phyloP scores from a whole-genome alignment of 2,329 filamentous ascomycete genomes.

The Hymenoscyphus salicellus region DNA sequence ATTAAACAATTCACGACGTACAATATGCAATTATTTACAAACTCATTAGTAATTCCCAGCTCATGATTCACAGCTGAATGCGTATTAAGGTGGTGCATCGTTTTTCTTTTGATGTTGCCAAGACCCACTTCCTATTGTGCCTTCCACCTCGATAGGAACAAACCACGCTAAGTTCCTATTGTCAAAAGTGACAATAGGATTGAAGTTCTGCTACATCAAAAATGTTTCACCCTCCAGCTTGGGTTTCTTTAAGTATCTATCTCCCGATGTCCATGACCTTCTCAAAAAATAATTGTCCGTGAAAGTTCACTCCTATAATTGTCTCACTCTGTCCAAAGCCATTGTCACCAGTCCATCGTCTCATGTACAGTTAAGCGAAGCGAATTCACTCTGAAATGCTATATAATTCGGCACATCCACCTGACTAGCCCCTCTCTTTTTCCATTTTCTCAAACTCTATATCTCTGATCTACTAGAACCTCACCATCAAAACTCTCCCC shows the following conservation, averaged over 20 bases:
- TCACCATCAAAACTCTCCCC: neutral
- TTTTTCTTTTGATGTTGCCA: neutral
- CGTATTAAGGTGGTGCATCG: neutral
- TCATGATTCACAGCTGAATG: neutral
- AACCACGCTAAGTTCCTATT: constrained; percentile 8
- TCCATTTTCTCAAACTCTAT: neutral
- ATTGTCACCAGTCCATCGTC: neutral
- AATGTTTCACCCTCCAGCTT: neutral
- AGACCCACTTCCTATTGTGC: constrained; percentile 16
- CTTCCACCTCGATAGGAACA: constrained; percentile 11
- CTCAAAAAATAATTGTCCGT: neutral
- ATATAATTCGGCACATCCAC: neutral
- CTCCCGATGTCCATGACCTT: neutral
- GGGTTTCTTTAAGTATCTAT: neutral
- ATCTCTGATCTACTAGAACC: neutral
- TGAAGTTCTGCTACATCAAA: neutral
- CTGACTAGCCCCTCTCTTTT: neutral
- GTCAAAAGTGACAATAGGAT: constrained; percentile 14
- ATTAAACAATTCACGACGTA: neutral
- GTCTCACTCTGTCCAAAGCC: neutral
- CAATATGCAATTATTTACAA: neutral
- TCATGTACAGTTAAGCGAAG: neutral
- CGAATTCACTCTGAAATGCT: neutral
- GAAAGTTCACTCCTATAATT: neutral
- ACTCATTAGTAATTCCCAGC: neutral